A percentile compares a stretch with the other conserved stretches of the same genome.
Evolutionary conservation across 805 yeast species (phyloP).

Genomic region (Isabelozyma gotoi): DNA sequence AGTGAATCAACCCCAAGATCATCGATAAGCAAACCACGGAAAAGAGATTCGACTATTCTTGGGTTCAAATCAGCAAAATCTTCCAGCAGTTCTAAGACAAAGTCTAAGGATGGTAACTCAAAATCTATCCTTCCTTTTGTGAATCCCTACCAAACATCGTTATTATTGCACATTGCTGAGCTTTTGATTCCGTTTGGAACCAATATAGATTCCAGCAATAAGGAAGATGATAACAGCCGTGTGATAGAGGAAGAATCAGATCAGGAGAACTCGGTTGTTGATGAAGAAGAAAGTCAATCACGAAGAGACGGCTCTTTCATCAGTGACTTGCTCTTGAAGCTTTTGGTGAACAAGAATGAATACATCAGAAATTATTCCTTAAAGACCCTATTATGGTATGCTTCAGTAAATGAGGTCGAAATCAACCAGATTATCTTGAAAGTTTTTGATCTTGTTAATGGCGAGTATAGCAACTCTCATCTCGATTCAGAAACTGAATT

Average conservation of each 20-base stretch:
- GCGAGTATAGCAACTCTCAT: conserved; percentile 21
- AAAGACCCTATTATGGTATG: conserved; percentile 27
- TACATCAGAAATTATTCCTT: conserved; percentile 37
- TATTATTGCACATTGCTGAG: conserved; percentile 29
- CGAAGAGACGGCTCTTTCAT: conserved; percentile 22
- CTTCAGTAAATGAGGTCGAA: conserved; percentile 29
- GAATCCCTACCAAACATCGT: conserved; percentile 33
- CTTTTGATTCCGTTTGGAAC: conserved; percentile 35
- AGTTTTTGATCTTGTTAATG: conserved; percentile 27
- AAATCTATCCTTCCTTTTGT: conserved; percentile 25
- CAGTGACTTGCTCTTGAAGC: conserved; percentile 26
- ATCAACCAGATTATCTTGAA: conserved; percentile 33
- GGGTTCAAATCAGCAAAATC: conserved; percentile 21
- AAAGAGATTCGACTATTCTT: conserved; percentile 24
- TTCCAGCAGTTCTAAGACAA: conserved; percentile 11
- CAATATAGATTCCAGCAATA: conserved; percentile 23
- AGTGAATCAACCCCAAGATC: background rate
- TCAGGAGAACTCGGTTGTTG: conserved; percentile 9
- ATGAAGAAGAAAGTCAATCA: conserved; percentile 5
- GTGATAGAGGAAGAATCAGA: conserved; percentile 16
- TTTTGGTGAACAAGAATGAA: conserved; percentile 31
- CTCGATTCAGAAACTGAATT: conserved; percentile 8
- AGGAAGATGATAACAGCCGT: conserved; percentile 13
- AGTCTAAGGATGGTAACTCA: conserved; percentile 12
- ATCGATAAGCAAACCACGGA: conserved; percentile 9